These are phyloP conservation scores for Nothopassalora personata DNA, from an alignment of 2,329 filamentous ascomycete species.

Conservation along the genomic window DNA sequence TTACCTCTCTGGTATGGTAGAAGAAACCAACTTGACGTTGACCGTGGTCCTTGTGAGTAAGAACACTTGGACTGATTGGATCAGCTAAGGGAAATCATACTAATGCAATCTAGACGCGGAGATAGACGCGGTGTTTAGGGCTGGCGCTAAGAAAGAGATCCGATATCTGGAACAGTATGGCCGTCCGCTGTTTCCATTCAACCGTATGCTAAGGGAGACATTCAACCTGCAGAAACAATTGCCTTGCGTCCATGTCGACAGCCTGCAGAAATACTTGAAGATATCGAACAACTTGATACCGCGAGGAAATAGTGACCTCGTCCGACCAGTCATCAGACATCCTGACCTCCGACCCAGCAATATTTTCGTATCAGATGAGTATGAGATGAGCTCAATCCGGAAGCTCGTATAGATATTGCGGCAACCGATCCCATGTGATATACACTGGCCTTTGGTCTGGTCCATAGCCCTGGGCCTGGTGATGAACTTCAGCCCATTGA, in stretches of 20 bases:
- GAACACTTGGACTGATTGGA: too few species aligned
- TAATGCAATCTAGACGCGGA: conserved; percentile 19
- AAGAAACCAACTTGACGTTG: conserved; percentile 21
- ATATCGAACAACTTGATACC: conserved; percentile 26
- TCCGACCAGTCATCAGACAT: conserved; percentile 14
- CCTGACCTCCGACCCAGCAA: conserved; percentile 31
- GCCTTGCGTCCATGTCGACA: conserved; percentile 27
- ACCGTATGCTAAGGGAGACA: conserved; percentile 30
- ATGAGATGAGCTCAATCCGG: conserved; percentile 9
- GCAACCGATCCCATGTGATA: too few species aligned
- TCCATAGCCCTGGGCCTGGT: too few species aligned
- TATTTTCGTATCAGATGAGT: conserved; percentile 30
- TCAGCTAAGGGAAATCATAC: not conserved
- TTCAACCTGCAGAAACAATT: conserved; percentile 30
- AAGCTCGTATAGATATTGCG: too few species aligned
- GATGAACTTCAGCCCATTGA: too few species aligned
- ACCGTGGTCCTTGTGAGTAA: conserved; percentile 33
- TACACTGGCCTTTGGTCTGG: too few species aligned
- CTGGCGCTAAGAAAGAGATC: conserved; percentile 33
- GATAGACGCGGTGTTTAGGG: conserved; percentile 12
- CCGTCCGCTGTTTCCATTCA: conserved; percentile 29
- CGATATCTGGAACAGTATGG: conserved; percentile 29
- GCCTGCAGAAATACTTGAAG: conserved; percentile 29
- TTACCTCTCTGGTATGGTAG: conserved; percentile 31
- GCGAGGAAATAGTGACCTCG: not conserved